Percentiles rank a stretch among this genome's conserved stretches.
These are phyloP conservation scores for Macrotyloma uniflorum DNA, from an alignment of 306 rosid genomes.

Conservation along the genomic window DNA sequence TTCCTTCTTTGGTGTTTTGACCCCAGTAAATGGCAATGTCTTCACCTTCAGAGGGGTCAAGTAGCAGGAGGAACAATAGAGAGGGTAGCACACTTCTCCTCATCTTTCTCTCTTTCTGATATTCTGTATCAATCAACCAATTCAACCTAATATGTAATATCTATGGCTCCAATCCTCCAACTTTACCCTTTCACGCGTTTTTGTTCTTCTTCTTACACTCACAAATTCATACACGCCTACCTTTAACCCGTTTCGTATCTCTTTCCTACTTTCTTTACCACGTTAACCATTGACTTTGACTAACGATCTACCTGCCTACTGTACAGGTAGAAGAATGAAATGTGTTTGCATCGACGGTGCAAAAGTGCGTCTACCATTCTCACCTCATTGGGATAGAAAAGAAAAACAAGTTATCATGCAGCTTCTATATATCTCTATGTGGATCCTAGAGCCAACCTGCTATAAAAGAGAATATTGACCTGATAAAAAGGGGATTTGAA, in stretches of 20 bases:
- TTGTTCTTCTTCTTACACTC: not conserved
- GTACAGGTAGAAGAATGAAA: not conserved
- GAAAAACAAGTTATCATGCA: too few species aligned
- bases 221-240: not conserved
- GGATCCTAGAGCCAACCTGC: too few species aligned
- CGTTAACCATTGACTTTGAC: not conserved
- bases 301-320: not conserved
- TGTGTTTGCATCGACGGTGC: not conserved
- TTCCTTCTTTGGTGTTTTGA: slow-evolving; percentile 12
- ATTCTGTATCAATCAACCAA: not conserved
- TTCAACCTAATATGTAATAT: not conserved
- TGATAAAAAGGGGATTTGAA: too few species aligned
- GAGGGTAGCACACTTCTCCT: not conserved
- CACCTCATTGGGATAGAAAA: too few species aligned
- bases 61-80: not conserved
- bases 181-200: not conserved
- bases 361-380: not conserved
- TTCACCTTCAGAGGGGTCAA: not conserved
- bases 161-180: not conserved
- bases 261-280: not conserved
- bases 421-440: too few species aligned
- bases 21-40: slow-evolving; percentile 40
- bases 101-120: not conserved
- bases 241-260: not conserved
- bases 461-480: too few species aligned